A percentile compares a stretch with the other conserved stretches of the same genome.
Conservation (phyloP, 768 basidiomycete genomes). For the Trametes punicea region DNA sequence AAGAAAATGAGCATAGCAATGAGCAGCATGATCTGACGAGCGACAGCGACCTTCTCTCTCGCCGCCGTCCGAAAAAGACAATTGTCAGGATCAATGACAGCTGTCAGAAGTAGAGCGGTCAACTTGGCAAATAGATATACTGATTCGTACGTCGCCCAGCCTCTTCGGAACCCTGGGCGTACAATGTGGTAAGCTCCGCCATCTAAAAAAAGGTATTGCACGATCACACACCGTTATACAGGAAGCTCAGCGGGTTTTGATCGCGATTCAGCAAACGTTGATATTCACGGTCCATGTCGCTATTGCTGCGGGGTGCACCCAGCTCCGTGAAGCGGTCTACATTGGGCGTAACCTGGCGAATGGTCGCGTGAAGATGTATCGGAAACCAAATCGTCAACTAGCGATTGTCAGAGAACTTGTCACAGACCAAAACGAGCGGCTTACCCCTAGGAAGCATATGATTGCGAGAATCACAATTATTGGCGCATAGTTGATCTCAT, state of each 20-base stretch:
- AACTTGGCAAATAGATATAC: constrained; percentile 70
- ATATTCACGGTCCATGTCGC: constrained; percentile 68
- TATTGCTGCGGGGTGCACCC: constrained; percentile 53
- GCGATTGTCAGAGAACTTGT: neutral
- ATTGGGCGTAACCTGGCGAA: constrained; percentile 54
- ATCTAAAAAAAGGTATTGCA: too few species aligned
- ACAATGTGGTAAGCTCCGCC: neutral
- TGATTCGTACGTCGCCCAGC: constrained; percentile 66
- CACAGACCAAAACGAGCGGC: constrained; percentile 19
- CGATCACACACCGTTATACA: constrained; percentile 63
- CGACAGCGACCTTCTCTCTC: constrained; percentile 47
- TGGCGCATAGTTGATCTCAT: constrained; percentile 68
- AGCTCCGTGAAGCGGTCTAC: constrained; percentile 69
- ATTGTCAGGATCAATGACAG: constrained; percentile 66
- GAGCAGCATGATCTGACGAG: constrained; percentile 61
- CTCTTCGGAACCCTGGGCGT: constrained; percentile 59
- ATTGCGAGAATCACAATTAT: constrained; percentile 55
- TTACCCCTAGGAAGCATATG: constrained; percentile 48
- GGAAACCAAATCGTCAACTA: constrained; percentile 74
- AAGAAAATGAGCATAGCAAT: constrained; percentile 58
- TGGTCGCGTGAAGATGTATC: constrained; percentile 53
- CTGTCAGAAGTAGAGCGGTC: constrained; percentile 59
- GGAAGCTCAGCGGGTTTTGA: constrained; percentile 62
- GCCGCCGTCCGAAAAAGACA: constrained; percentile 62
- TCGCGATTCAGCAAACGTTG: constrained; percentile 62